Evolutionary conservation across 805 yeast genomes (phyloP).

Genomic region (Candida caryicola): DNA sequence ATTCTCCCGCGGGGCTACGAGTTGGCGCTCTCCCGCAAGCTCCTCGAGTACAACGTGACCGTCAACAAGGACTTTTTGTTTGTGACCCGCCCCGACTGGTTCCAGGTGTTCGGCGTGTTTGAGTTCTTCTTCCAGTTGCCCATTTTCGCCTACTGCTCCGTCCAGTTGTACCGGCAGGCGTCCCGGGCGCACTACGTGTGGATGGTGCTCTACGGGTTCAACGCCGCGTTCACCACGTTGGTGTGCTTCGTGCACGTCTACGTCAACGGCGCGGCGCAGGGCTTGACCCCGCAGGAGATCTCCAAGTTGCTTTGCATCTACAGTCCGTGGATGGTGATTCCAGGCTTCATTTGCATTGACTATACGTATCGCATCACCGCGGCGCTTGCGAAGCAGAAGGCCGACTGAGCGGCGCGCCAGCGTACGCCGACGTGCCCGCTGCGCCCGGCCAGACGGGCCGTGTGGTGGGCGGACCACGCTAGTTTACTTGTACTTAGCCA

Average conservation of each 20-base stretch:
- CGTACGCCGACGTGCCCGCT: too few relatives aligned
- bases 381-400: not conserved
- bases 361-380: slow-evolving; percentile 20
- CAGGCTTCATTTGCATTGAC: slow-evolving; percentile 55
- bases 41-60: slow-evolving; percentile 59
- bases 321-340: slow-evolving; percentile 69
- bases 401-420: not conserved
- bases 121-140: slow-evolving; percentile 82
- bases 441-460: too few relatives aligned
- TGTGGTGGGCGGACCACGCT: too few relatives aligned
- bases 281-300: slow-evolving; percentile 36
- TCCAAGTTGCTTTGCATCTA: slow-evolving; percentile 52
- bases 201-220: slow-evolving; percentile 69
- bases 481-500: slow-evolving; percentile 40
- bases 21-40: slow-evolving; percentile 43
- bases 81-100: slow-evolving; percentile 63
- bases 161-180: slow-evolving; percentile 13
- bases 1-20: slow-evolving; percentile 56
- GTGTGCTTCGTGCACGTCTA: slow-evolving; percentile 61
- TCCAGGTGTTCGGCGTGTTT: slow-evolving; percentile 62
- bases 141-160: slow-evolving; percentile 47
- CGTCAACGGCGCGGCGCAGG: slow-evolving; percentile 31
- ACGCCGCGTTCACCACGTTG: slow-evolving; percentile 77
- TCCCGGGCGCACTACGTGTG: slow-evolving; percentile 18
- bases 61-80: slow-evolving; percentile 72